phyloP scores from a whole-genome alignment of 2,329 filamentous ascomycete genomes.

The Fusarium sp. region DNA sequence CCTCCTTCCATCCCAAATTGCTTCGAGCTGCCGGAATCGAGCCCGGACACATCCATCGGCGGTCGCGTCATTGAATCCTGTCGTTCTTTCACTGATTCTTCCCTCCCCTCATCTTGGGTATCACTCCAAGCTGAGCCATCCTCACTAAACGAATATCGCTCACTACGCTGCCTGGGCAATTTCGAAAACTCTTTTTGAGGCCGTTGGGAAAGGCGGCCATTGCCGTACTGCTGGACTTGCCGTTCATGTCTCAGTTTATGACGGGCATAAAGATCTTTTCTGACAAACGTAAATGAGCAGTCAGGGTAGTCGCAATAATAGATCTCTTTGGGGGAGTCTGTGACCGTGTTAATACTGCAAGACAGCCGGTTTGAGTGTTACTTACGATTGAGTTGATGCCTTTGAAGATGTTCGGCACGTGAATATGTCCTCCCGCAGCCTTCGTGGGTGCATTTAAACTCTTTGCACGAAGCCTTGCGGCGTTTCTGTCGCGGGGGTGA shows the following conservation, averaged over 20 bases:
- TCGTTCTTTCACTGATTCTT: conserved; percentile 34
- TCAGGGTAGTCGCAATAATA: conserved; percentile 47
- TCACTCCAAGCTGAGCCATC: conserved; percentile 46
- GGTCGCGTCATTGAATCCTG: conserved; percentile 8
- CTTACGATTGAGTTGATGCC: conserved; percentile 46
- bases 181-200: conserved; percentile 44
- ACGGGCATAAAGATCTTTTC: conserved; percentile 46
- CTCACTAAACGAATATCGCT: conserved; percentile 44
- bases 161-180: conserved; percentile 31
- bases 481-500: conserved; percentile 47
- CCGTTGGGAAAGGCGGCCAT: conserved; percentile 42
- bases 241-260: conserved; percentile 46
- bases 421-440: conserved; percentile 47
- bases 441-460: conserved; percentile 48
- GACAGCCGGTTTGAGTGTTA: neutral
- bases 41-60: conserved; percentile 21
- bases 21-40: conserved; percentile 5
- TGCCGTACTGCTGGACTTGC: conserved; percentile 44
- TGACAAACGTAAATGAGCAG: conserved; percentile 46
- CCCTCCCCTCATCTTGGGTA: conserved; percentile 43
- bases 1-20: conserved; percentile 10
- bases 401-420: conserved; percentile 45
- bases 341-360: conserved; percentile 22
- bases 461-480: conserved; percentile 47
- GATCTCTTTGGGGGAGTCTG: conserved; percentile 47